Conservation (phyloP, 2,329 filamentous ascomycete species). For the Botryotinia convoluta region DNA sequence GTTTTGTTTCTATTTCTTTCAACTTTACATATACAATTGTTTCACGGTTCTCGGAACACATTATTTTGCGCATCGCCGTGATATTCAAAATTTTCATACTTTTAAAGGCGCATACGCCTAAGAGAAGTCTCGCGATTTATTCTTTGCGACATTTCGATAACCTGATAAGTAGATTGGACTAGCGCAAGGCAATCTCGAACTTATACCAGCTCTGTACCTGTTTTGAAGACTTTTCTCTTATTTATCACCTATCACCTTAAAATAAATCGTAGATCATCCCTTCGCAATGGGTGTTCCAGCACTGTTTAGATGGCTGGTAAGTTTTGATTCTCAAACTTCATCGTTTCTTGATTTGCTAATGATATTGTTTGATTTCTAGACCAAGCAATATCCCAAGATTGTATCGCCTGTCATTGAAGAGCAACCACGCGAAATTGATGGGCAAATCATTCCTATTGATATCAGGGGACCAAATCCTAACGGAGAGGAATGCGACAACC, state of each 20-base stretch:
- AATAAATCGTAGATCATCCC: neutral
- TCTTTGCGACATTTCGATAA: constrained; percentile 1
- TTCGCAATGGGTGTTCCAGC: constrained; percentile 38
- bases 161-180: neutral
- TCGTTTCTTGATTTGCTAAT: constrained; percentile 2
- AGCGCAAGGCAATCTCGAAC: neutral
- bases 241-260: neutral
- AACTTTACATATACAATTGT: neutral
- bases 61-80: neutral
- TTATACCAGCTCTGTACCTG: neutral
- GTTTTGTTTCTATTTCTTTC: neutral
- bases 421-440: constrained; percentile 76
- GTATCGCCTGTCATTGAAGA: constrained; percentile 90
- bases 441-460: constrained; percentile 79
- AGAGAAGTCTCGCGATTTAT: neutral
- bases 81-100: neutral
- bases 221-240: neutral
- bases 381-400: constrained; percentile 97
- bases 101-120: neutral
- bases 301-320: constrained; percentile 78
- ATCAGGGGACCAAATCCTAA: constrained; percentile 86
- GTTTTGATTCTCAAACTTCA: neutral
- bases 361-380: constrained; percentile 38
- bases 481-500: constrained; percentile 94
- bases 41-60: neutral